Base-by-base conservation (phyloP, 1,284 basidiomycete species). In the Microbotryomycetes sp. region DNA sequence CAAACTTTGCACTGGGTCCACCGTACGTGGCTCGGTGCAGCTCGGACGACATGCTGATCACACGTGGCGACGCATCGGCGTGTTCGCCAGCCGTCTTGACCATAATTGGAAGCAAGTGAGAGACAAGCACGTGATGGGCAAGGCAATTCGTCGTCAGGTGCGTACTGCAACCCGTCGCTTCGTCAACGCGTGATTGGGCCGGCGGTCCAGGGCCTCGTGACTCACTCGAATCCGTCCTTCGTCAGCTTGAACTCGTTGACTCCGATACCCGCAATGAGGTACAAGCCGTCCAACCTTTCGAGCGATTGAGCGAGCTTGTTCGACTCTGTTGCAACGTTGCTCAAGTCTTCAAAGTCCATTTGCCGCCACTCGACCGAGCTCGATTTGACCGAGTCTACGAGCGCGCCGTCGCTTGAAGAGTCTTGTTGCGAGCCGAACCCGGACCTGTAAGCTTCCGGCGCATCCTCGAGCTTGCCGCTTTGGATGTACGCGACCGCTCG, bases 161-260 rank as follows among this genome's bases (percentile, higher is more conserved):
- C 0, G 62, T 48, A 59, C 56, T 61, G 45, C 16, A 41, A 41
- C 9, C 35, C 35, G 35, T 41, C 35, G 18, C 9, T 41, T 9
- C 11, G 35, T 41, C 35, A 41, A 18, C 35, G 35, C 35, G 11
- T 41, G 11, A 35, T 3, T 2, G 16, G 18, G 13, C 1, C 7
- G 30, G 28, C 13, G 13, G 41, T 16, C 16, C 27, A 16, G 18
- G 21, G 3, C 46, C n/a, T n/a, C n/a, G n/a, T n/a, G 24, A 49
- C 60, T 48, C 60, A 62, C 56, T 70, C 69, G 61, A 58, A 68
- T 13, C 67, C 69, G n/a, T 67, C 69, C 18, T 57, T 49, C 6
- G 67, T 69, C 23, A 50, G 30, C 5, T 52, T 56, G 41, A 65
- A 66, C 18, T 51, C 50, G 53, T 70, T 70, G 18, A 69, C 63